A percentile compares a stretch with the other conserved stretches of the same genome.
Evolutionary conservation across 2,329 filamentous ascomycete genomes (phyloP).

Genomic region (Fusarium sacchari): DNA sequence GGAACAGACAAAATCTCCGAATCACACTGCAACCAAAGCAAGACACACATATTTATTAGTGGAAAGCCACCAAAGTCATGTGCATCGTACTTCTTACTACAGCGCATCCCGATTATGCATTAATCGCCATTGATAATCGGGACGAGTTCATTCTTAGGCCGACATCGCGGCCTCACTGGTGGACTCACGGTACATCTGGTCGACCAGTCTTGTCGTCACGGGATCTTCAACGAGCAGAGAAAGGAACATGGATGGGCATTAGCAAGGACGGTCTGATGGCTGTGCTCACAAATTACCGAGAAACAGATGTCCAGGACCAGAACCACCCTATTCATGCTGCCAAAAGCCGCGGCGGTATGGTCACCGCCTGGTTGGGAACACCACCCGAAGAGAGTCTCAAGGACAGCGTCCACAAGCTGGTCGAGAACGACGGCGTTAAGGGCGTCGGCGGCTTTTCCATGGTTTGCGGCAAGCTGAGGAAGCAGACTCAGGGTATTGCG

Average conservation of each 20-base stretch:
- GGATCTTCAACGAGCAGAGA: slow-evolving; percentile 69
- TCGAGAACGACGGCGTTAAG: slow-evolving; percentile 63
- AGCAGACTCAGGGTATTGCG: slow-evolving; percentile 62
- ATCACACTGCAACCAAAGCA: background rate
- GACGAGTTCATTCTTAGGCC: slow-evolving; percentile 77
- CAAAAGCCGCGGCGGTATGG: slow-evolving; percentile 71
- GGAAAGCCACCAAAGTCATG: slow-evolving; percentile 58
- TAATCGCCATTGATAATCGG: slow-evolving; percentile 81
- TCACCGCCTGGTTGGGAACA: slow-evolving; percentile 69
- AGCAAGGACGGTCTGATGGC: slow-evolving; percentile 69
- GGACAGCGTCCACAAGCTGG: slow-evolving; percentile 62
- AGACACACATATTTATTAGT: background rate
- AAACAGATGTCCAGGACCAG: slow-evolving; percentile 60
- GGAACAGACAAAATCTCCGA: slow-evolving; percentile 1
- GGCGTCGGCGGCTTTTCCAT: slow-evolving; percentile 74
- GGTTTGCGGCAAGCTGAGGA: slow-evolving; percentile 69
- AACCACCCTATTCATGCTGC: slow-evolving; percentile 63
- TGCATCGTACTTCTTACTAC: slow-evolving; percentile 83
- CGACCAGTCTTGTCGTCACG: slow-evolving; percentile 65
- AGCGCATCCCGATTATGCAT: slow-evolving; percentile 76
- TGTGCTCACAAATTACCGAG: slow-evolving; percentile 74
- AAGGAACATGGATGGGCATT: slow-evolving; percentile 74
- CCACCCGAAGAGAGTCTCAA: slow-evolving; percentile 58
- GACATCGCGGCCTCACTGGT: slow-evolving; percentile 72
- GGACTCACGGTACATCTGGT: slow-evolving; percentile 58